These are phyloP conservation scores for Agrostemma githago DNA, from an alignment of 148 eudicot genomes.

Conservation along the genomic window DNA sequence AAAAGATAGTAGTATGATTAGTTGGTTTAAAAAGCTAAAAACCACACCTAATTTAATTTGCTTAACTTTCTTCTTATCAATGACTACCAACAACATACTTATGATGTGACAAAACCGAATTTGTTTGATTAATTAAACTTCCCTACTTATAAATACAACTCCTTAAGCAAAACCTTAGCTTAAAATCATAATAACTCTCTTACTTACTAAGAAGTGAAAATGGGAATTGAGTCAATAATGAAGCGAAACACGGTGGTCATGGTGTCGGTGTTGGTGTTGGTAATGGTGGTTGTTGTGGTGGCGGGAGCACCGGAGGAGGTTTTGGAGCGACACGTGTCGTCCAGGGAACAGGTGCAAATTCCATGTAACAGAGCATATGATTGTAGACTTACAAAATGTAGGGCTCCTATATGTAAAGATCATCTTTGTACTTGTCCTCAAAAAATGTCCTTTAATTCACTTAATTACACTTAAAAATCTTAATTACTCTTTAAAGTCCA, in stretches of 20 bases:
- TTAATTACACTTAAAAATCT: not conserved
- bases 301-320: not conserved
- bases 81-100: too few species aligned
- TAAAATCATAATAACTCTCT: not conserved
- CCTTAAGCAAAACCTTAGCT: not conserved
- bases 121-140: not conserved
- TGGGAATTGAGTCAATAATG: not conserved
- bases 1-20: too few species aligned
- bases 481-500: not conserved
- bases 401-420: conserved; percentile 8
- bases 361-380: conserved; percentile 14
- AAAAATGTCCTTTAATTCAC: not conserved
- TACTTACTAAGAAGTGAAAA: not conserved
- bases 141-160: not conserved
- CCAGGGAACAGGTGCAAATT: not conserved
- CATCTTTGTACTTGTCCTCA: conserved; percentile 15
- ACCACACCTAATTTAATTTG: too few species aligned
- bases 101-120: not conserved
- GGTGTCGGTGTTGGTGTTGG: not conserved
- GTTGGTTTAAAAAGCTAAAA: too few species aligned
- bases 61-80: too few species aligned
- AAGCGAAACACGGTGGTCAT: not conserved
- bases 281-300: not conserved
- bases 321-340: not conserved
- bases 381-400: conserved; percentile 16